Base-by-base conservation (phyloP, 2,329 filamentous ascomycete genomes). In the Fusarium nelsonii region DNA sequence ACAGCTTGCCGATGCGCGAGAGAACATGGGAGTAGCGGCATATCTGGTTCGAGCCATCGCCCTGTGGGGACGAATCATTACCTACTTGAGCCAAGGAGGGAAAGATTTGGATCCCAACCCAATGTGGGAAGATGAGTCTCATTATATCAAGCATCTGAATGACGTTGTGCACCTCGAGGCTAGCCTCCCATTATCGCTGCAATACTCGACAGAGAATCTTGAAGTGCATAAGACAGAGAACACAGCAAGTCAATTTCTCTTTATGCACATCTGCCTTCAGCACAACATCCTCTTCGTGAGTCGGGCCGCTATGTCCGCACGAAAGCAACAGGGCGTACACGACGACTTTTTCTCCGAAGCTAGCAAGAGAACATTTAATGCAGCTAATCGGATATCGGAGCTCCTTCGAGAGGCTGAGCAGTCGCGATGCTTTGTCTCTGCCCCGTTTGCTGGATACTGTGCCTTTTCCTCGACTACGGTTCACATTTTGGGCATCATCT, bases 21-120 rank as follows among this genome's bases (percentile, higher is more conserved):
- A 92, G 9, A 97, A 97, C 75, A 97, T 98, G 94, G 96, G 95
- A 4, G 93, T 97, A 6, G 92, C 94, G 3, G 94, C 95, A 12
- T 97, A 97, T 78, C 92, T 96, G 74, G 91, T 98, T 65, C 90
- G 92, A 20, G 86, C 91, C 4, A 92, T 98, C 65, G 89, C 94
- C 3, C 83, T 97, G 33, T 98, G 95, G 94, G 96, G 96, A 7
- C 90, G 90, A 49, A 90, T 97, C 49, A 92, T 97, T 72, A 91
- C 91, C 65, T 97, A 97, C 77, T 83, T 97, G 65, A 97, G 97
- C 76, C 88, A 97, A 60, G 94, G 94, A 26, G 94, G 94, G 2
- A 94, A 92, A 76, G 91, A 94, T 63, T 84, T 87, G 52, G 95
- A 98, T 74, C 79, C 85, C 3, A 85, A 90, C 73, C 88, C 92